Conservation (phyloP, 352 stramenopile species). For the Pythium brassicae region DNA sequence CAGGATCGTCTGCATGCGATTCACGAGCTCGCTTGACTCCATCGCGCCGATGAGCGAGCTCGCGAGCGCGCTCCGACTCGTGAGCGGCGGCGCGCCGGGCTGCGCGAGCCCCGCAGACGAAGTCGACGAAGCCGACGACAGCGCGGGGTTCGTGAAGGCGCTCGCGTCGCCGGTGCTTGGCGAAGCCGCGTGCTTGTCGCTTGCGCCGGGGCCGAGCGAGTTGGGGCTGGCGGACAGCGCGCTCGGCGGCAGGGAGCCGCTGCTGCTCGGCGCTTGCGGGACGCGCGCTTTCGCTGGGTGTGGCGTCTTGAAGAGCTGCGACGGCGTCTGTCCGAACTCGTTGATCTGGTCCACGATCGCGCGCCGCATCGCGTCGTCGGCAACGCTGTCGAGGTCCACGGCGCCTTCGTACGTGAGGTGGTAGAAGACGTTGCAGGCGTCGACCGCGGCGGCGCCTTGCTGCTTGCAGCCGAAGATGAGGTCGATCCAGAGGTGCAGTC, state of each 20-base stretch:
- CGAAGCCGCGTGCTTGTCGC: not conserved
- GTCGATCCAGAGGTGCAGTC: conserved; percentile 98
- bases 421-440: conserved; percentile 97
- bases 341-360: conserved; percentile 96
- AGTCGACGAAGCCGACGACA: conserved; percentile 10
- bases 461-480: conserved; percentile 98
- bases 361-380: conserved; percentile 49
- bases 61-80: conserved; percentile 27
- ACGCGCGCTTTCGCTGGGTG: conserved; percentile 45
- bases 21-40: conserved; percentile 60
- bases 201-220: not conserved
- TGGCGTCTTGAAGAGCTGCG: conserved; percentile 88
- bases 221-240: not conserved
- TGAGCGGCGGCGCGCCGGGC: conserved; percentile 18
- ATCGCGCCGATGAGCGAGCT: conserved; percentile 46
- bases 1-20: conserved; percentile 67
- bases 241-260: not conserved
- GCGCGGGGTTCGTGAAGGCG: conserved; percentile 1
- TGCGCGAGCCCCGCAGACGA: not conserved
- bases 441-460: conserved; percentile 89
- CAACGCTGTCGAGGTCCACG: conserved; percentile 92
- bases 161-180: not conserved
- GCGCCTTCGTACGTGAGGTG: conserved; percentile 97
- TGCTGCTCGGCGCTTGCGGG: not conserved
- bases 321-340: conserved; percentile 98